Evolutionary conservation across 768 basidiomycete genomes (phyloP).

Genomic region (Phallus indusiatus): DNA sequence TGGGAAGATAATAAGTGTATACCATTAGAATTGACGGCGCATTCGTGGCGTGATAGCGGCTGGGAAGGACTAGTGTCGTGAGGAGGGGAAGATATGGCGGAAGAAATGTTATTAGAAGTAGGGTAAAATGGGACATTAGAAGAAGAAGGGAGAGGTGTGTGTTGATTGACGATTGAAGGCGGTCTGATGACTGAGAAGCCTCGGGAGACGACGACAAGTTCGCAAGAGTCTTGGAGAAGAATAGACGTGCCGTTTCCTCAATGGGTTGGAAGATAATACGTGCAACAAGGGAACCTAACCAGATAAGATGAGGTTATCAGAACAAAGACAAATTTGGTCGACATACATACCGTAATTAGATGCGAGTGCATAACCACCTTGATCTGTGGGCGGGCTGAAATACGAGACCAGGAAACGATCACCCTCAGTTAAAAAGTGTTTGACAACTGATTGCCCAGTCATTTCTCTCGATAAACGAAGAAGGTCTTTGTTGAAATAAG

Average conservation of each 20-base stretch:
- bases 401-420: constrained; percentile 68
- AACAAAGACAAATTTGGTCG: neutral
- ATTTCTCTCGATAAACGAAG: constrained; percentile 68
- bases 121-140: constrained; percentile 52
- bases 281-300: constrained; percentile 84
- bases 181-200: neutral
- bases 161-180: constrained; percentile 10
- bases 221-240: constrained; percentile 64
- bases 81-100: constrained; percentile 65
- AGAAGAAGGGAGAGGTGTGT: constrained; percentile 39
- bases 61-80: constrained; percentile 57
- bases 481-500: constrained; percentile 36
- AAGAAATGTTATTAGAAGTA: constrained; percentile 67
- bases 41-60: constrained; percentile 48
- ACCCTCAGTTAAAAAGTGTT: constrained; percentile 92
- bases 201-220: neutral
- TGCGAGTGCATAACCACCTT: constrained; percentile 44
- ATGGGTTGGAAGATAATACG: constrained; percentile 92
- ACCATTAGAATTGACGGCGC: constrained; percentile 68
- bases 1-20: constrained; percentile 86
- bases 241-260: constrained; percentile 85
- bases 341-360: constrained; percentile 77
- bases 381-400: constrained; percentile 30
- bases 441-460: constrained; percentile 82
- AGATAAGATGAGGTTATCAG: neutral